Evolutionary conservation across 208 protist genomes (phyloP).

Genomic region (Borovskyia barvae): DNA sequence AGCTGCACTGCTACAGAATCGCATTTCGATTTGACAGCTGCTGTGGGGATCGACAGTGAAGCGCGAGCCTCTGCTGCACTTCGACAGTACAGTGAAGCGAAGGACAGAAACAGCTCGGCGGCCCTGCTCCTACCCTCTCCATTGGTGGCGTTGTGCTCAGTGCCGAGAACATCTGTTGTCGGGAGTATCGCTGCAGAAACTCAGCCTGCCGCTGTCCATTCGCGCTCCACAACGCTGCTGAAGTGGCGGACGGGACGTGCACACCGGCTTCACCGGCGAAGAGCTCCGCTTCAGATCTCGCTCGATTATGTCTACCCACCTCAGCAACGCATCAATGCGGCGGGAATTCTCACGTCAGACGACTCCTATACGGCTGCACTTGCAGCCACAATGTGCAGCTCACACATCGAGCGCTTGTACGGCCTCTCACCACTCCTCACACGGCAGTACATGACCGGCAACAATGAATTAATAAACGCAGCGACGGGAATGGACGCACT

Average conservation of each 20-base stretch:
- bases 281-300: constrained; percentile 6
- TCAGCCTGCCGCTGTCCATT: neutral
- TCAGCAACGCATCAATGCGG: neutral
- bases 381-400: constrained; percentile 16
- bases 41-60: constrained; percentile 12
- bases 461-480: neutral
- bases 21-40: neutral
- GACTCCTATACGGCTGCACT: constrained; percentile 9
- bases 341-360: neutral
- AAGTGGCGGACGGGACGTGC: constrained; percentile 1
- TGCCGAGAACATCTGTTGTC: no score
- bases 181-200: no score
- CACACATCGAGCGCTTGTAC: constrained; percentile 16
- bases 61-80: neutral
- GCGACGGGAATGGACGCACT: neutral
- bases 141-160: constrained; percentile 1
- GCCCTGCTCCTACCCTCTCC: neutral
- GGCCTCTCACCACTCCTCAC: constrained; percentile 1
- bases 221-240: neutral
- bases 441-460: neutral
- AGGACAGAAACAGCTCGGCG: neutral
- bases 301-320: constrained; percentile 10
- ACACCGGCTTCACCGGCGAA: neutral
- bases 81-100: neutral
- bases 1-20: neutral